Base-by-base conservation (phyloP, 305 asterid genomes). In the Nicotiana rustica region DNA sequence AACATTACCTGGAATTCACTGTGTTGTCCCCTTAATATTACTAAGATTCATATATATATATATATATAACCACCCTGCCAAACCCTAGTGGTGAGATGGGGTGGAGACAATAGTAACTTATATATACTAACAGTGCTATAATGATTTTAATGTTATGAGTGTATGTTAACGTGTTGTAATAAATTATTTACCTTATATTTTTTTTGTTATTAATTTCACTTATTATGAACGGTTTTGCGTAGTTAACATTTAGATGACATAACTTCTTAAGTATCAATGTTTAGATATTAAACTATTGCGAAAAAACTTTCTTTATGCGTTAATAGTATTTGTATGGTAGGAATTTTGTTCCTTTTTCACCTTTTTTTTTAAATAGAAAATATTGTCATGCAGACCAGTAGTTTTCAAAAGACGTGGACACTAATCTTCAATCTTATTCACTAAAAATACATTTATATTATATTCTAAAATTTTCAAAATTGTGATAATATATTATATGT, bases 1-100 rank as follows among this genome's bases (percentile, higher is more conserved):
- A 79, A 79, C 9, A 31, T 64, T 44, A 64, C 2, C 61, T 79
- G 77, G 0, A 79, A 25, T 79, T 79, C 62, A 67, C 62, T 79
- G 77, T 62, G 62, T 29, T 56, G 80, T 31, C 80, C 49, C 80
- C 67, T 76, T 17, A 6, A 76, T 55, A 29, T 76, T 49, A 17
- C 66, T 52, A 25, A 38, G 47, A 38, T 38, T 5, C 8, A 38
- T 5, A 38, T 38, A 38, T 6, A 41, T 41, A 35, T 6, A 38
- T 0, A 33, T 33, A 3, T 3, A 33, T 4, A 31, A 66, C 67
- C 67, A 19, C 33, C 8, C 67, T 35, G 29, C 35, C 35, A 62
- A 62, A 62, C 71, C 71, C 47, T 14, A 31, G 44, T 5, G 59
- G 59, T 52, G 59, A 14, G 59, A 10, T 3, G 59, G 57, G 17